A percentile compares a stretch with the other conserved stretches of the same genome.
phyloP scores from a whole-genome alignment of 2,329 filamentous ascomycete genomes.

The Pseudocercospora cruenta region DNA sequence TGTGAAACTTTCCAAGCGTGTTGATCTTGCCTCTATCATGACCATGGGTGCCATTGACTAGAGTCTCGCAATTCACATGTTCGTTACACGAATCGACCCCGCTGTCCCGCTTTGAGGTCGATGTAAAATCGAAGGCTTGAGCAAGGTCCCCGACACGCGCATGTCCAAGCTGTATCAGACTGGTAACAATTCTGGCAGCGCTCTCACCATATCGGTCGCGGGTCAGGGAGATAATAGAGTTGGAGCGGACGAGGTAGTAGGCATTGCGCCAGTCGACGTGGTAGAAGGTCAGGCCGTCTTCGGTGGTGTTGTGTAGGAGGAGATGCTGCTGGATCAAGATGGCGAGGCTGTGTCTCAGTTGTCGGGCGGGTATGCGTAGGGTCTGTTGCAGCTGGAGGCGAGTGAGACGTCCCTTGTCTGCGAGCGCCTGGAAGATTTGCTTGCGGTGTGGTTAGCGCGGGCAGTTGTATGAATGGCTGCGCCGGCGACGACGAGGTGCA shows the following conservation, averaged over 20 bases:
- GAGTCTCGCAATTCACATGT: slow-evolving; percentile 27
- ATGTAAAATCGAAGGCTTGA: slow-evolving; percentile 60
- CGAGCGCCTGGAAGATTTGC: slow-evolving; percentile 82
- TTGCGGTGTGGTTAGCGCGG: slow-evolving; percentile 44
- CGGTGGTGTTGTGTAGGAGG: slow-evolving; percentile 50
- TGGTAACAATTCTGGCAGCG: slow-evolving; percentile 74
- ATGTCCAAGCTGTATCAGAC: slow-evolving; percentile 76
- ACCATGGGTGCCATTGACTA: slow-evolving; percentile 21
- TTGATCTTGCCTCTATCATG: slow-evolving; percentile 35
- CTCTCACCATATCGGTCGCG: slow-evolving; percentile 73
- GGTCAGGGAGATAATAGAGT: slow-evolving; percentile 78
- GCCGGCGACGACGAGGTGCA: slow-evolving; percentile 40
- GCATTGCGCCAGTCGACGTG: slow-evolving; percentile 79
- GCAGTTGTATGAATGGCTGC: background rate
- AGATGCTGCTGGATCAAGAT: slow-evolving; percentile 84
- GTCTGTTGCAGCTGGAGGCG: slow-evolving; percentile 70
- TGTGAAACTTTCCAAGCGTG: slow-evolving; percentile 46
- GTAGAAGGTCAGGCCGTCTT: slow-evolving; percentile 69
- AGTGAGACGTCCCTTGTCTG: slow-evolving; percentile 76
- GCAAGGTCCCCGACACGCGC: slow-evolving; percentile 71
- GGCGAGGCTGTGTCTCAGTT: slow-evolving; percentile 78
- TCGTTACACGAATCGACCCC: slow-evolving; percentile 31
- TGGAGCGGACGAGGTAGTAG: slow-evolving; percentile 79
- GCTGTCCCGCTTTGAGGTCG: slow-evolving; percentile 36
- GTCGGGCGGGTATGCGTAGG: slow-evolving; percentile 72